Evolutionary conservation across 176 grass and related monocot species (phyloP), one percentile per base, ranked within the genome.

Genomic region (Pontederia paniculata): DNA sequence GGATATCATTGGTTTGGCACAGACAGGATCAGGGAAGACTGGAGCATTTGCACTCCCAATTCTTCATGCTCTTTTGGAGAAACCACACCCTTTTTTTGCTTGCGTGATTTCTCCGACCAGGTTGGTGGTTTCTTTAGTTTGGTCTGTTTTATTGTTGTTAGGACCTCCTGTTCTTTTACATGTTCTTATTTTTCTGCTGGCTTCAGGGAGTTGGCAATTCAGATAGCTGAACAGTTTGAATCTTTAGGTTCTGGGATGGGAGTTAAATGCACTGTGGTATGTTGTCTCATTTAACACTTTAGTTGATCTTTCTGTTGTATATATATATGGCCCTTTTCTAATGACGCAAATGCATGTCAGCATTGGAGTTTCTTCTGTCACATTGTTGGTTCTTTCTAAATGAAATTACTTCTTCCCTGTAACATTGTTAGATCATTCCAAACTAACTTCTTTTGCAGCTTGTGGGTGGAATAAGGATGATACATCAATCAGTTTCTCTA

Each of bases 141-240:
- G 7, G 0, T 5, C 21, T 7, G 17, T 23, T 43, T 52, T 58
- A 21, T 14, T 66, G 0, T 46, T n/a, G n/a, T 22, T 13, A 23
- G 12, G 23, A 55, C 23, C 17, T 66, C n/a, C 23, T 48, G 59
- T 48, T 19, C 71, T 68, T 54, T 52, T 37, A 37, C 28, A 37
- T 37, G 28, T 37, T 5, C 23, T 31, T 63, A 4, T 12, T 15
- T n/a, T 8, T 9, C 23, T 1, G 60, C 15, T 37, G 55, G 19
- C n/a, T 74, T 37, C 71, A 97, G 91, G 74, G 91, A 97, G 76
- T 74, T 90, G n/a, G 86, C 91, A 5, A 97, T 90, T 79, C 86
- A 97, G 64, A 97, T 97, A 20, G 73, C 75, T 2, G 80, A 97
- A 67, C 93, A 97, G 61, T 91, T 97, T 51, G 77, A 97, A 69